phyloP scores from a whole-genome alignment of 78 protist genomes.

The Chrysochromulina parva region DNA sequence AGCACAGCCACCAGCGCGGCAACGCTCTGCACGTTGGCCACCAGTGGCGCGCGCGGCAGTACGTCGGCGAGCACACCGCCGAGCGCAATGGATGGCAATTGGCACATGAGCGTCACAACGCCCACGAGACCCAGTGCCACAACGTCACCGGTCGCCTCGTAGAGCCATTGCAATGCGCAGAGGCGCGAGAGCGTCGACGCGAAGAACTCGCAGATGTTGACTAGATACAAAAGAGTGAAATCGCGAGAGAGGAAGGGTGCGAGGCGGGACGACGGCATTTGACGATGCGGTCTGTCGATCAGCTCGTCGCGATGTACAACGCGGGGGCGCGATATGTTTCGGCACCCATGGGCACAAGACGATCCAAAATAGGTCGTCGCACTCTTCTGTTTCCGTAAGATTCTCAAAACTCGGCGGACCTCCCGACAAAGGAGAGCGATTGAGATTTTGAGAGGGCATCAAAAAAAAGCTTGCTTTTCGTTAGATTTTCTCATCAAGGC shows the following conservation, averaged over 20 bases:
- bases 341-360: no score
- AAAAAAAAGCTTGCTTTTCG: no score
- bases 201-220: not conserved
- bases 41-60: not conserved
- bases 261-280: not conserved
- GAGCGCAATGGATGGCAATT: not conserved
- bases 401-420: no score
- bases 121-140: not conserved
- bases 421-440: no score
- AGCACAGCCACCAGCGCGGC: not conserved
- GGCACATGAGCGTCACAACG: not conserved
- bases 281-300: no score
- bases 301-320: no score
- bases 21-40: not conserved
- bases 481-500: no score
- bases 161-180: not conserved
- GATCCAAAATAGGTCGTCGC: no score
- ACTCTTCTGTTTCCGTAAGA: no score
- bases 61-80: conserved; percentile 3
- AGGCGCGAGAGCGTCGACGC: not conserved
- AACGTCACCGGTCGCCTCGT: not conserved
- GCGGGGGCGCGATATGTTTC: no score
- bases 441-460: no score
- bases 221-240: not conserved
- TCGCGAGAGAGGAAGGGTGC: not conserved